A percentile compares a stretch with the other conserved stretches of the same genome.
phyloP scores from a whole-genome alignment of 2,329 filamentous ascomycete species.

The Orbilia ellipsospora region DNA sequence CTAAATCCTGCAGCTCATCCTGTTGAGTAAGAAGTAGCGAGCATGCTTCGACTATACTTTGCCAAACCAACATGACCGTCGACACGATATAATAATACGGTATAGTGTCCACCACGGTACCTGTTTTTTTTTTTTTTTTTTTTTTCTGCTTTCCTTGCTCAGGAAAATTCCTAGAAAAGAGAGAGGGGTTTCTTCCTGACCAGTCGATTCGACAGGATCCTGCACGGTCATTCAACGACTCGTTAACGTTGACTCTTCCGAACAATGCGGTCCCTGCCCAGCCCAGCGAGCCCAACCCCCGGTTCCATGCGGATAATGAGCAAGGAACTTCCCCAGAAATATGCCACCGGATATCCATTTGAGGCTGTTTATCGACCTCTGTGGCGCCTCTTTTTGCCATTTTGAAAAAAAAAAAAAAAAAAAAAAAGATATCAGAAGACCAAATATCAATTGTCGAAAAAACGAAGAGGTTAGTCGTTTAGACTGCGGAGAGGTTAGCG shows the following conservation, averaged over 20 bases:
- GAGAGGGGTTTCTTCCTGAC: constrained; percentile 14
- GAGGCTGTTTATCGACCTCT: background rate
- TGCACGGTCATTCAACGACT: constrained; percentile 45
- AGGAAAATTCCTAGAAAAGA: background rate
- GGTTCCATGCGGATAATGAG: constrained; percentile 31
- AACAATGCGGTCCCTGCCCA: constrained; percentile 1
- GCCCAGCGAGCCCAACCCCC: constrained; percentile 4
- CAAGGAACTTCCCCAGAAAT: constrained; percentile 45
- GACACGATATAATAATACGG: background rate
- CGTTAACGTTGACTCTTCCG: constrained; percentile 35
- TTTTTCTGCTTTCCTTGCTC: constrained; percentile 2
- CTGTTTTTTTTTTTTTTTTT: background rate
- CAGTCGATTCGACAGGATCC: constrained; percentile 44
- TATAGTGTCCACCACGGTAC: too few species aligned
- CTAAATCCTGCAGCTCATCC: background rate
- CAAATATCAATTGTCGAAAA: background rate
- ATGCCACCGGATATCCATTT: constrained; percentile 6
- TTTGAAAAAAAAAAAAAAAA: too few species aligned
- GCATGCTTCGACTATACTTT: background rate
- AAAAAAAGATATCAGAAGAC: too few species aligned
- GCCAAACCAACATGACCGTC: background rate
- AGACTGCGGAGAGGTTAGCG: background rate
- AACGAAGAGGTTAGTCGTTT: background rate
- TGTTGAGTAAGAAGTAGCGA: constrained; percentile 4
- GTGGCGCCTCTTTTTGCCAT: background rate